phyloP scores from a whole-genome alignment of 331 rosid genomes.

The Malus hybrid region DNA sequence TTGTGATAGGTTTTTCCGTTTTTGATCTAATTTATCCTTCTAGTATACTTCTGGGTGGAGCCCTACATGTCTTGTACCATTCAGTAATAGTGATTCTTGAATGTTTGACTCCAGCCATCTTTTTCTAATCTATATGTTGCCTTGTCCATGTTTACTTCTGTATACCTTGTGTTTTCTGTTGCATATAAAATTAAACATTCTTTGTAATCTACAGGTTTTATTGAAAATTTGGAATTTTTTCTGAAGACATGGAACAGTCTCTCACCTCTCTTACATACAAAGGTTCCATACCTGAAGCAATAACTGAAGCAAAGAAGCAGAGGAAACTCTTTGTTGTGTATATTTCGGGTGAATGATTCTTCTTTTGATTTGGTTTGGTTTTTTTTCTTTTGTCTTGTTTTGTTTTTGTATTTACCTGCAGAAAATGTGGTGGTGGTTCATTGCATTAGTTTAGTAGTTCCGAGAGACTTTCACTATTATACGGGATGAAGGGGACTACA shows the following conservation, averaged over 20 bases:
- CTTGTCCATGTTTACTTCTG: background rate
- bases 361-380: background rate
- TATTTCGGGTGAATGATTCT: conserved; percentile 34
- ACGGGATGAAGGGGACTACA: background rate
- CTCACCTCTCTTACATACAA: conserved; percentile 34
- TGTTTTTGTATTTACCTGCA: background rate
- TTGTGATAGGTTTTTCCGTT: background rate
- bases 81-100: background rate
- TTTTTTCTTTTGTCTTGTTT: background rate
- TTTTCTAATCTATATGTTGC: background rate
- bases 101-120: background rate
- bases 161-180: background rate
- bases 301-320: conserved; percentile 48
- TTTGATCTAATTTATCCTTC: background rate
- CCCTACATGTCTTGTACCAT: background rate
- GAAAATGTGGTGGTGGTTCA: background rate
- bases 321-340: conserved; percentile 55
- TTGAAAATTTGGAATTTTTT: background rate
- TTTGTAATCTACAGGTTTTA: background rate
- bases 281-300: conserved; percentile 48
- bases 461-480: background rate
- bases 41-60: background rate
- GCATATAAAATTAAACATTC: background rate
- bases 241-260: conserved; percentile 39
- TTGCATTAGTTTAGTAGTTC: background rate